These are phyloP conservation scores for Heterobasidion occidentale DNA, from an alignment of 1,284 basidiomycete species.

Conservation along the genomic window DNA sequence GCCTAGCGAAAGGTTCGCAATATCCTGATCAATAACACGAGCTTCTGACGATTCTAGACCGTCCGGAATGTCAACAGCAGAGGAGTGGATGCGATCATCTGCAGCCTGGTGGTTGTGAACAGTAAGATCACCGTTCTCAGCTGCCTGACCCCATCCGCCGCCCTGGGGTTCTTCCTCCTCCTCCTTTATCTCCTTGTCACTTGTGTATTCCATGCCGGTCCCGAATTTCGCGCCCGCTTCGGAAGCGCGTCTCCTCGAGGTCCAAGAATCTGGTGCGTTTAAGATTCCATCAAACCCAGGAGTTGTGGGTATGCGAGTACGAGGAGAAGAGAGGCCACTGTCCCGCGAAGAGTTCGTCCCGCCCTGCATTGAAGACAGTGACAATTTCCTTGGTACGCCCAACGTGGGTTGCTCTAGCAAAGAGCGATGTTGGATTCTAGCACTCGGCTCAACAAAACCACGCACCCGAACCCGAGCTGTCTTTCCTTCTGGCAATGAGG, in stretches of 20 bases:
- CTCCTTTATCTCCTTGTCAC: too few species aligned
- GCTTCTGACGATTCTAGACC: too few species aligned
- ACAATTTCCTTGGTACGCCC: conserved; percentile 54
- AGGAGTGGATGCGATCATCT: too few species aligned
- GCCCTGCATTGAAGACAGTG: conserved; percentile 54
- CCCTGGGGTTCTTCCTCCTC: too few species aligned
- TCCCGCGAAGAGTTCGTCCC: conserved; percentile 49
- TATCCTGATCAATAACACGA: background rate
- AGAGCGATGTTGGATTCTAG: background rate
- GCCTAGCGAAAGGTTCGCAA: background rate
- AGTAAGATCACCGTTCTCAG: too few species aligned
- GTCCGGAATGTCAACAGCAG: too few species aligned
- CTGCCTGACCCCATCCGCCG: too few species aligned
- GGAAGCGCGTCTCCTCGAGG: conserved; percentile 34
- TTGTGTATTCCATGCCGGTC: background rate
- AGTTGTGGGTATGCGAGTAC: conserved; percentile 49
- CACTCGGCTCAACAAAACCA: conserved; percentile 3
- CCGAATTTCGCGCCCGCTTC: background rate
- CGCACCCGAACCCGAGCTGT: conserved; percentile 48
- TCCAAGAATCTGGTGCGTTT: conserved; percentile 58
- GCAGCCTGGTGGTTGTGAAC: too few species aligned
- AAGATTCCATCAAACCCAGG: conserved; percentile 68
- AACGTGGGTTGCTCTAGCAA: conserved; percentile 38
- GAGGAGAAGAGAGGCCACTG: conserved; percentile 51
- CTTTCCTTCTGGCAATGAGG: conserved; percentile 52